Evolutionary conservation across 2,329 filamentous ascomycete species (phyloP).

Genomic region (Penicillium sp.): DNA sequence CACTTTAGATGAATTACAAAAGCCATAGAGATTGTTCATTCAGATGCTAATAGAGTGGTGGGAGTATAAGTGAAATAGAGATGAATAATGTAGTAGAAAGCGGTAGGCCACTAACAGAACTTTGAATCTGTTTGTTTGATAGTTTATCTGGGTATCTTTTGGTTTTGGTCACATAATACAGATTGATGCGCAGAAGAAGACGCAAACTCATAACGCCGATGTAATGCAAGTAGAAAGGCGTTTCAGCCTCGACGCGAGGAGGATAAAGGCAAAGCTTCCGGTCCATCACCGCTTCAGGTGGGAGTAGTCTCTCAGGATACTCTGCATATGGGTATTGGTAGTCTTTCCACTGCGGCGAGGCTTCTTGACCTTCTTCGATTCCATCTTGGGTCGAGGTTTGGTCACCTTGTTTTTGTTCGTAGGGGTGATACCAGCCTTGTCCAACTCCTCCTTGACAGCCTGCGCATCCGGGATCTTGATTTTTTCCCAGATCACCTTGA

Average conservation of each 20-base stretch:
- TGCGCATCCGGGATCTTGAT: conserved; percentile 73
- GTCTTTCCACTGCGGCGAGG: conserved; percentile 73
- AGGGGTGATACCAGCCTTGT: conserved; percentile 77
- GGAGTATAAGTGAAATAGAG: neutral
- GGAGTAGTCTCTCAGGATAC: conserved; percentile 74
- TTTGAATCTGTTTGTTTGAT: neutral
- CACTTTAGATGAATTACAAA: conserved; percentile 12
- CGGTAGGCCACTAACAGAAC: neutral
- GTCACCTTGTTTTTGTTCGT: conserved; percentile 75
- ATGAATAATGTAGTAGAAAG: neutral
- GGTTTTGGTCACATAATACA: conserved; percentile 10
- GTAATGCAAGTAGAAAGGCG: conserved; percentile 19
- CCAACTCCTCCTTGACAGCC: conserved; percentile 74
- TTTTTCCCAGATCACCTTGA: conserved; percentile 78
- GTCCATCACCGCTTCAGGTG: conserved; percentile 43
- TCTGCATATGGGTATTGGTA: conserved; percentile 84
- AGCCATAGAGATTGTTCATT: neutral
- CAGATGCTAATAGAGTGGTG: neutral
- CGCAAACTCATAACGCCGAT: conserved; percentile 16
- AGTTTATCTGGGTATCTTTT: conserved; percentile 22
- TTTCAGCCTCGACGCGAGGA: conserved; percentile 8
- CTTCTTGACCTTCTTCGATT: conserved; percentile 74
- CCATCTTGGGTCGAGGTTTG: conserved; percentile 55
- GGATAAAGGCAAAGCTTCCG: conserved; percentile 9
- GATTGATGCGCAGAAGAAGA: neutral